Percentiles rank a stretch among this genome's conserved stretches.
Evolutionary conservation across 306 rosid genomes (phyloP).

Genomic region (Malus domestica): ASM211411v1 NC_041794.1:27977501-27978000

Average conservation of each 20-base stretch:
- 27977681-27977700: constrained; percentile 41
- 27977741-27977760: constrained; percentile 37
- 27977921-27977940: constrained; percentile 18
- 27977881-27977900: constrained; percentile 52
- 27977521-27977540: constrained; percentile 37
- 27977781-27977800: constrained; percentile 68
- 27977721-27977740: constrained; percentile 36
- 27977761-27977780: constrained; percentile 71
- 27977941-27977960: constrained; percentile 40
- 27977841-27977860: constrained; percentile 48
- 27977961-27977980: constrained; percentile 43
- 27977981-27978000: constrained; percentile 29
- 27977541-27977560: constrained; percentile 57
- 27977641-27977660: constrained; percentile 42
- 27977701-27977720: constrained; percentile 56
- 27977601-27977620: constrained; percentile 26
- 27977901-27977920: constrained; percentile 46
- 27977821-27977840: constrained; percentile 70
- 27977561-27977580: constrained; percentile 53
- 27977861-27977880: constrained; percentile 74
- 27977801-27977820: constrained; percentile 68
- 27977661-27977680: constrained; percentile 45
- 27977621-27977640: constrained; percentile 62
- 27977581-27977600: neutral
- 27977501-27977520: constrained; percentile 37